phyloP scores from a whole-genome alignment of 2,329 filamentous ascomycete species.

The Hansfordia pulvinata region DNA sequence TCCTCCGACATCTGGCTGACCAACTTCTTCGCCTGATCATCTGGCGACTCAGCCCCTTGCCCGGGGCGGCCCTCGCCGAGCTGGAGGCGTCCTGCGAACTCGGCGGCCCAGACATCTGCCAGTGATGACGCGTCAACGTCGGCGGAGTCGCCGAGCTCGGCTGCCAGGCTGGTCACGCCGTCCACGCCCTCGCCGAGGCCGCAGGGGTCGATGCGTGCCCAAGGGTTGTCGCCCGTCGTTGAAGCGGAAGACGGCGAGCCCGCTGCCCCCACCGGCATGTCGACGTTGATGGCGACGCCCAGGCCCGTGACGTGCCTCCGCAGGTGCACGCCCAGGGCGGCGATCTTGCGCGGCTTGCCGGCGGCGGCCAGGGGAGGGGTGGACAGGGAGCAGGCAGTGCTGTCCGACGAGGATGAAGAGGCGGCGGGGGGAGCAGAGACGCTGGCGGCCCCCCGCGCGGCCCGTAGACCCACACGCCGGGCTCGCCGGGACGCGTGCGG shows the following conservation, averaged over 20 bases:
- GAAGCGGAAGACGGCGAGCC: constrained; percentile 19
- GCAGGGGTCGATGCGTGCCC: constrained; percentile 73
- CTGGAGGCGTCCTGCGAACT: constrained; percentile 5
- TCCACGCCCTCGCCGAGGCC: constrained; percentile 71
- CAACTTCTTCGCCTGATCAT: too few species aligned
- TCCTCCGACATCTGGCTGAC: too few species aligned
- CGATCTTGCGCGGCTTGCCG: constrained; percentile 58
- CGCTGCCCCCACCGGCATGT: constrained; percentile 45
- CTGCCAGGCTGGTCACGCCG: constrained; percentile 59
- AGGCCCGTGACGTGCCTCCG: constrained; percentile 71
- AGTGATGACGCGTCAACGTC: background rate
- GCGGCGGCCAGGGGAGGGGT: too few species aligned
- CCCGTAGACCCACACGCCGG: constrained; percentile 88
- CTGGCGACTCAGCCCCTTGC: background rate
- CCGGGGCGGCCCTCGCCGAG: background rate
- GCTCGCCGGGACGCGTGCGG: too few species aligned
- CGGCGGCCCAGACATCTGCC: constrained; percentile 3
- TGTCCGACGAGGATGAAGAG: too few species aligned
- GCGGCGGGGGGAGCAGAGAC: too few species aligned
- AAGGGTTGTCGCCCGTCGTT: constrained; percentile 34
- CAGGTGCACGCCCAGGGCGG: constrained; percentile 84
- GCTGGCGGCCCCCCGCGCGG: too few species aligned
- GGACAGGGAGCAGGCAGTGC: too few species aligned
- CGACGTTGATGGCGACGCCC: constrained; percentile 71
- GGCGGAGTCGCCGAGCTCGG: constrained; percentile 25